These are phyloP conservation scores for Coemansia sp. DNA, from an alignment of 192 early-diverging fungal species.

Conservation along the genomic window DNA sequence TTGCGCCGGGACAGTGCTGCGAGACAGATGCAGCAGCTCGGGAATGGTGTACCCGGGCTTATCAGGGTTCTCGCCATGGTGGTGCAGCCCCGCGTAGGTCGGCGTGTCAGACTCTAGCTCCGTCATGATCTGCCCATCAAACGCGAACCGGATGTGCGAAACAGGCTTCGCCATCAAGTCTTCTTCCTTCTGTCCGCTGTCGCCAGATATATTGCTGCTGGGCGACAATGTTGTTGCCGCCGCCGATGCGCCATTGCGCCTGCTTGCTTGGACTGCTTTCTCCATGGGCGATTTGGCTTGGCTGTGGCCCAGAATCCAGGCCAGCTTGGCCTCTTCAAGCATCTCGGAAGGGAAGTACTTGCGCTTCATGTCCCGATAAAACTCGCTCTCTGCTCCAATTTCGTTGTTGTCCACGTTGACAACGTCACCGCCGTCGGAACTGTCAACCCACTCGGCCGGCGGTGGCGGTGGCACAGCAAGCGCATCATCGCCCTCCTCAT, in stretches of 20 bases:
- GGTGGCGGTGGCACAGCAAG: constrained; percentile 30
- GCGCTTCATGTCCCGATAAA: constrained; percentile 43
- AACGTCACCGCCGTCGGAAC: background rate
- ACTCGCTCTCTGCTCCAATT: constrained; percentile 34
- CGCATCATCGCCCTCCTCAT: constrained; percentile 10
- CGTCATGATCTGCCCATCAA: constrained; percentile 72
- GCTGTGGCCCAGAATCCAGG: constrained; percentile 54
- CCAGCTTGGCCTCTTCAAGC: constrained; percentile 57
- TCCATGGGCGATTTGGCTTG: constrained; percentile 53
- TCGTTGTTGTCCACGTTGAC: constrained; percentile 41
- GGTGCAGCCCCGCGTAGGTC: constrained; percentile 75
- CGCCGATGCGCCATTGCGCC: constrained; percentile 11
- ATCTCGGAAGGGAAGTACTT: constrained; percentile 41
- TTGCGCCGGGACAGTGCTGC: constrained; percentile 82
- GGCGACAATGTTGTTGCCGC: background rate
- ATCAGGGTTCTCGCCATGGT: constrained; percentile 85
- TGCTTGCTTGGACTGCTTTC: constrained; percentile 14
- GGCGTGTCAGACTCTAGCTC: constrained; percentile 59
- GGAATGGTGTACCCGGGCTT: constrained; percentile 85
- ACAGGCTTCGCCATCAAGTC: constrained; percentile 35
- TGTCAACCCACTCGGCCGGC: constrained; percentile 47
- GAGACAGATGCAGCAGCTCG: constrained; percentile 79
- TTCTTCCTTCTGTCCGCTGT: background rate
- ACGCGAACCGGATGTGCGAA: constrained; percentile 74
- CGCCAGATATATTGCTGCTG: background rate